Evolutionary conservation across 352 stramenopile genomes (phyloP), one percentile per base, ranked within the genome.

Genomic region (Phytophthora litchii): DNA sequence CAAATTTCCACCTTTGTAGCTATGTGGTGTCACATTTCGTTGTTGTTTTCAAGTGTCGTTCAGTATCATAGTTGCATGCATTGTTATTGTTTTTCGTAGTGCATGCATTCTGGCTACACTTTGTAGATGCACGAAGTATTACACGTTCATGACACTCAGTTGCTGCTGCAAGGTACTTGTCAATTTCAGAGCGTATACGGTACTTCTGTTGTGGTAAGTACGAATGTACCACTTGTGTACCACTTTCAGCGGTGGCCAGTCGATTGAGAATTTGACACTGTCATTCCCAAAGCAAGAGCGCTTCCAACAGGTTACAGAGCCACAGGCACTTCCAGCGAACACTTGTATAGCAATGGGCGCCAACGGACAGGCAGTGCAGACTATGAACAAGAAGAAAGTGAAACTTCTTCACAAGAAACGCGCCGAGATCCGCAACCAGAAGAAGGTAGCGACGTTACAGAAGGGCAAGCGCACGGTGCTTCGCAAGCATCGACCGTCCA

Each of bases 321-420:
- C 54, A 10, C 19, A 31, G 19, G 19, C 31, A 51, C 23, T 61
- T 32, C 16, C 36, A 62, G 5, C 36, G 48, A 32, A 19, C 55
- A 34, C 23, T 48, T 19, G 16, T 4, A 17, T 14, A 50, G 48
- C 53, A 35, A 84, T 84, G 67, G 78, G 67, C 23, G 66, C 64
- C 43, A 88, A 85, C 62, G 71, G 74, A 6, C 76, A 89, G 53
- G 82, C 86, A 69, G 78, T 86, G 52, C 83, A 86, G 60, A 76
- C 71, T 4, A 86, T 85, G 67, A 95, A 95, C 81, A 89, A 89
- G 69, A 92, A 83, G 76, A 95, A 95, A 75, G 68, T 92, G 31
- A 95, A 95, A 64, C 71, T 95, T 31, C 76, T 84, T 36, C 86
- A 76, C 67, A 95, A 93, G 76, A 95, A 95, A 73, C 83, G 86